Percentiles rank a stretch among this genome's conserved stretches.
Conservation (phyloP, 2,329 filamentous ascomycete species). For the Colletotrichum tropicale region DNA sequence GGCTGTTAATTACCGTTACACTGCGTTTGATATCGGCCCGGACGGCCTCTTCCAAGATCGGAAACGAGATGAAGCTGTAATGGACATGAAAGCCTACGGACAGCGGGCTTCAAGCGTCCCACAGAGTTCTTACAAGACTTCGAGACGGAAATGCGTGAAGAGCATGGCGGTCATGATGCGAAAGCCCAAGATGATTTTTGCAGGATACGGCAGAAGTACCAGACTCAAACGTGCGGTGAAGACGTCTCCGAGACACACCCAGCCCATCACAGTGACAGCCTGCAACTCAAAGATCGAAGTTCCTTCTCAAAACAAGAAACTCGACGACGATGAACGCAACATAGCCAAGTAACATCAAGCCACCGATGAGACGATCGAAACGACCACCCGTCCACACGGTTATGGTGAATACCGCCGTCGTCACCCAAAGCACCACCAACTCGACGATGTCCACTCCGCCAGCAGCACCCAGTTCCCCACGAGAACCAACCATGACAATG, state of each 20-base stretch:
- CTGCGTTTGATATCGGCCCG: neutral
- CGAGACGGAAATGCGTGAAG: neutral
- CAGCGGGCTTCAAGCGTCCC: neutral
- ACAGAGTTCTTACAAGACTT: neutral
- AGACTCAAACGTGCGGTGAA: neutral
- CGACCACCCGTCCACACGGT: conserved; percentile 23
- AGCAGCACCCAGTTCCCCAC: conserved; percentile 1
- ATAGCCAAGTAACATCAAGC: conserved; percentile 17
- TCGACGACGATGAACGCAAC: conserved; percentile 23
- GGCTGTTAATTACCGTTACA: neutral
- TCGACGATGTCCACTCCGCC: conserved; percentile 16
- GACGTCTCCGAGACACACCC: neutral
- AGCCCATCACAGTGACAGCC: neutral
- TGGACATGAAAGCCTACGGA: neutral
- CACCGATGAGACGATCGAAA: conserved; percentile 10
- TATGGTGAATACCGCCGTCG: conserved; percentile 19
- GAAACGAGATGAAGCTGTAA: neutral
- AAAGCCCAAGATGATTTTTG: neutral
- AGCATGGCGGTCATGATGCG: neutral
- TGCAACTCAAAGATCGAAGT: neutral
- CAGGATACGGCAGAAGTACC: neutral
- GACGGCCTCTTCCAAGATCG: neutral
- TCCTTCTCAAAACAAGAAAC: conserved; percentile 12
- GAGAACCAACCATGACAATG: conserved; percentile 29
- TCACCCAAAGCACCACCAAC: conserved; percentile 21